A percentile compares a stretch with the other conserved stretches of the same genome.
These are phyloP conservation scores for Dactylis glomerata DNA, from an alignment of 176 grass and related monocot genomes.

Conservation along the genomic window DNA sequence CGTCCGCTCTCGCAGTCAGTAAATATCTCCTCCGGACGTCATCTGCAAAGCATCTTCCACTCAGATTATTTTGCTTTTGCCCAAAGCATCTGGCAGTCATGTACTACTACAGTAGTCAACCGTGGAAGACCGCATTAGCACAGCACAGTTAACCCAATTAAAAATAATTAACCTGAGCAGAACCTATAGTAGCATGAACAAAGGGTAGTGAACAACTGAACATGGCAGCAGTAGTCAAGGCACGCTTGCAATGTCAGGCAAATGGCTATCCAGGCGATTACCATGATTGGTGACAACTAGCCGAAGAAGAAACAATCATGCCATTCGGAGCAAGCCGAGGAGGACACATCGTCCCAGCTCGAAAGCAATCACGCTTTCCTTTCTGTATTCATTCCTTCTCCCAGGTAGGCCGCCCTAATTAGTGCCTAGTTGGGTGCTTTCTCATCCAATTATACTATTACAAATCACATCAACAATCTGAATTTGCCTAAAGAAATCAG, in stretches of 20 bases:
- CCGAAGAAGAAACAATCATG: neutral
- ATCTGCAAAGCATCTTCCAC: neutral
- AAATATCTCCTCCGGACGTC: neutral
- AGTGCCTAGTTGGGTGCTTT: neutral
- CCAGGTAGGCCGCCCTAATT: neutral
- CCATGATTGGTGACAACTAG: constrained; percentile 24
- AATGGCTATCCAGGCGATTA: neutral
- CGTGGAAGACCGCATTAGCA: neutral
- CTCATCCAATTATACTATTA: neutral
- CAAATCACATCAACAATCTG: neutral
- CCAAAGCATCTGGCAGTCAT: neutral
- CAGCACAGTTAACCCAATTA: neutral
- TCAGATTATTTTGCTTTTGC: neutral
- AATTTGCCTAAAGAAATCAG: too few relatives aligned
- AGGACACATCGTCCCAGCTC: constrained; percentile 3
- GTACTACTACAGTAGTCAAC: neutral
- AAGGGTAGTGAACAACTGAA: neutral
- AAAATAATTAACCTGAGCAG: neutral
- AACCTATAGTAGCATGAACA: too few relatives aligned
- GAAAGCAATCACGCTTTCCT: constrained; percentile 21
- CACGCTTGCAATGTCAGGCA: neutral
- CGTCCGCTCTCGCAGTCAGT: too few relatives aligned
- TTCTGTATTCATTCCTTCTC: neutral
- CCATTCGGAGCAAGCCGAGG: neutral
- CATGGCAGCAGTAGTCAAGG: neutral